phyloP scores from a whole-genome alignment of 305 asterid species.

The Ajuga reptans region DNA sequence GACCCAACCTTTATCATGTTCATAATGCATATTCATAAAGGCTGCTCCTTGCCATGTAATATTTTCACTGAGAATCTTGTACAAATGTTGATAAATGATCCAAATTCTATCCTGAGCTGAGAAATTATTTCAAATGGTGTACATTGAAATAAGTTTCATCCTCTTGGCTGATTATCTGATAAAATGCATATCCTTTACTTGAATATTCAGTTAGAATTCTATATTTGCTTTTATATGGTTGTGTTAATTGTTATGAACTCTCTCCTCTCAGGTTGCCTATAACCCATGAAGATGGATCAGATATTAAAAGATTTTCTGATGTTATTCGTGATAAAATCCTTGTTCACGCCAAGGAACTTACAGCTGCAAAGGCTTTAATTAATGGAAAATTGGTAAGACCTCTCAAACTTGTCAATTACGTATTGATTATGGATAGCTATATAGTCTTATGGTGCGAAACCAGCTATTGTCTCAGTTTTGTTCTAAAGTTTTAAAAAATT shows the following conservation, averaged over 20 bases:
- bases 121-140: background rate
- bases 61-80: conserved; percentile 1
- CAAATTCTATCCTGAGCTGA: background rate
- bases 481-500: background rate
- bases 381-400: conserved; percentile 64
- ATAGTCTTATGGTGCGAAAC: background rate
- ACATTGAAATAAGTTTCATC: background rate
- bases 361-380: conserved; percentile 56
- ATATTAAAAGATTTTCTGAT: conserved; percentile 45
- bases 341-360: conserved; percentile 64
- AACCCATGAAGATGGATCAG: conserved; percentile 35
- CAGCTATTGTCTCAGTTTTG: conserved; percentile 2
- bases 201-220: conserved; percentile 3
- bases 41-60: conserved; percentile 10
- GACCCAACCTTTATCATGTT: background rate
- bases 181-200: background rate
- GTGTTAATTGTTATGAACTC: conserved; percentile 21
- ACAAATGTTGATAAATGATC: background rate
- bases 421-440: conserved; percentile 1
- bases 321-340: conserved; percentile 55
- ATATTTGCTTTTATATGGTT: conserved; percentile 4
- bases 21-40: background rate
- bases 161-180: conserved; percentile 11
- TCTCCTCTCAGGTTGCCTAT: conserved; percentile 53
- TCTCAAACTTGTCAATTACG: conserved; percentile 11